phyloP scores from a whole-genome alignment of 345 rosid genomes.

The sweet orange (Citrus sinensis) region DVS_A1.0 CM039163.1:5665501-5666000 shows the following conservation, averaged over 20 bases:
- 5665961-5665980: not conserved
- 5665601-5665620: not conserved
- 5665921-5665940: not conserved
- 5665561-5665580: too few species aligned
- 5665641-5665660: not conserved
- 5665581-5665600: too few species aligned
- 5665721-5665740: too few species aligned
- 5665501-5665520: too few species aligned
- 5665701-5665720: not conserved
- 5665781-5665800: not conserved
- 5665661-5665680: not conserved
- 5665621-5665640: not conserved
- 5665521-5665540: not conserved
- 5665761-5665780: not conserved
- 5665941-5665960: not conserved
- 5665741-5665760: too few species aligned
- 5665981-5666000: not conserved
- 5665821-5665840: not conserved
- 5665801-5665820: not conserved
- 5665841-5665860: not conserved
- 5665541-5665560: not conserved
- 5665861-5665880: not conserved
- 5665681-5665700: not conserved
- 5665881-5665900: not conserved
- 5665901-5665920: not conserved